Conservation (phyloP, 73 alveolate species). For the Tetrahymena thermophila region DNA sequence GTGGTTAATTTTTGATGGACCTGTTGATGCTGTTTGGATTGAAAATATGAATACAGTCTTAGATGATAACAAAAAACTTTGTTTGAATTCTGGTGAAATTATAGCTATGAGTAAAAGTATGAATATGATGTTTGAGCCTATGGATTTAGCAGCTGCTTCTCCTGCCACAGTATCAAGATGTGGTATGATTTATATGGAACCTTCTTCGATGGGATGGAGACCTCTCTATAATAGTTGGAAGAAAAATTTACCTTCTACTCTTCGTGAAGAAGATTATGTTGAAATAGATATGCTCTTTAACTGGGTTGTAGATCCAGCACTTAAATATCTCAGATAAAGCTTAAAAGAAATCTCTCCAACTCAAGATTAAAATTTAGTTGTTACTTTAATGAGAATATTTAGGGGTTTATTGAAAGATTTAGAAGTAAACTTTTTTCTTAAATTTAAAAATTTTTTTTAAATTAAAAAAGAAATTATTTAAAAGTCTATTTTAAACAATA, state of each 20-base stretch:
- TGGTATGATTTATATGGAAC: constrained; percentile 98
- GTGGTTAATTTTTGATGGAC: constrained; percentile 99
- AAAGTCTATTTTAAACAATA: no score
- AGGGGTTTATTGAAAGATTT: constrained; percentile 63
- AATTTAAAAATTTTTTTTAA: not conserved
- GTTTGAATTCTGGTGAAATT: constrained; percentile 95
- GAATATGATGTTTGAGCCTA: constrained; percentile 98
- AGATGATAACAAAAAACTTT: constrained; percentile 96
- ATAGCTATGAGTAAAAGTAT: constrained; percentile 71
- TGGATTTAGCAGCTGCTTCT: constrained; percentile 98
- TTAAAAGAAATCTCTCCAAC: constrained; percentile 75
- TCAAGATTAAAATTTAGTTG: constrained; percentile 57
- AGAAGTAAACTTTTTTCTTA: constrained; percentile 28
- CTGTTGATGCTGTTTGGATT: constrained; percentile 99
- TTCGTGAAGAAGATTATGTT: constrained; percentile 64
- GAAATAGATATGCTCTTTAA: constrained; percentile 75
- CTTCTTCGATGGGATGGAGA: constrained; percentile 84
- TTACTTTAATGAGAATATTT: constrained; percentile 50
- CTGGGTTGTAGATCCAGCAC: constrained; percentile 73
- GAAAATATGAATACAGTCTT: constrained; percentile 98
- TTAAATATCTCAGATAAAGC: constrained; percentile 45
- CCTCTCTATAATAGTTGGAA: constrained; percentile 87
- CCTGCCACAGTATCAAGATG: constrained; percentile 99
- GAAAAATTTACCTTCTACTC: constrained; percentile 70
- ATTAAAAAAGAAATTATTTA: no score